Evolutionary conservation across 331 rosid species (phyloP), one percentile per base, ranked within the genome.

Genomic region (Telfairia occidentalis): DNA sequence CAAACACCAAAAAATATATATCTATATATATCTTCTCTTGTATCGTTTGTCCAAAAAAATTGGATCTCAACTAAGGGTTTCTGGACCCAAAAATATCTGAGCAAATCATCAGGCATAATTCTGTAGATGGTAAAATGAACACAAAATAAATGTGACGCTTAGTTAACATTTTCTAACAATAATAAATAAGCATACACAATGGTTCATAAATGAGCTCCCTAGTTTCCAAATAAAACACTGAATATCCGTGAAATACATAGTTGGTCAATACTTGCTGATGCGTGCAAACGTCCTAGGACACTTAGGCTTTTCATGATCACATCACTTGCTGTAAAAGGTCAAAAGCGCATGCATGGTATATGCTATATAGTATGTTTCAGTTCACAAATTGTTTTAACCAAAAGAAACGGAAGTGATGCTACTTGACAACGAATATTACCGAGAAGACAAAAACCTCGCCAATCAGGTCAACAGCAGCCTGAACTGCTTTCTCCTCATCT

Each of bases 401-500:
- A 71, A 29, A 74, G 64, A 34, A 29, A 19, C 11, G 23, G n/a
- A 46, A 18, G 59, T 18, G 35, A 48, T 71, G 32, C 59, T 28
- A 28, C 28, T 48, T 48, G 75, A 49, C 46, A 71, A 71, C 29
- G 45, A 71, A 18, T 71, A 71, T 46, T 88, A 90, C 98, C 84
- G 87, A 53, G 87, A 94, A 91, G 80, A 94, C 90, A 60, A 94
- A 94, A 82, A 87, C 12, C 85, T 94, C 98, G 43, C 97, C 98
- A 9, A 94, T 85, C 74, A 94, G 96, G 77, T 94, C 97, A 59
- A 86, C 96, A n/a, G 97, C 96, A 73, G 90, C 85, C 71, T 91
- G 96, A 76, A 94, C 90, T 3, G 98, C 98, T 76, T 89, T 94
- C 52, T 94, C 98, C 83, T 94, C 97, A 38, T 94, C 84, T 84